Evolutionary conservation across 352 stramenopile genomes (phyloP), one percentile per base, ranked within the genome.

Genomic region (Aphanomyces stellatus): DNA sequence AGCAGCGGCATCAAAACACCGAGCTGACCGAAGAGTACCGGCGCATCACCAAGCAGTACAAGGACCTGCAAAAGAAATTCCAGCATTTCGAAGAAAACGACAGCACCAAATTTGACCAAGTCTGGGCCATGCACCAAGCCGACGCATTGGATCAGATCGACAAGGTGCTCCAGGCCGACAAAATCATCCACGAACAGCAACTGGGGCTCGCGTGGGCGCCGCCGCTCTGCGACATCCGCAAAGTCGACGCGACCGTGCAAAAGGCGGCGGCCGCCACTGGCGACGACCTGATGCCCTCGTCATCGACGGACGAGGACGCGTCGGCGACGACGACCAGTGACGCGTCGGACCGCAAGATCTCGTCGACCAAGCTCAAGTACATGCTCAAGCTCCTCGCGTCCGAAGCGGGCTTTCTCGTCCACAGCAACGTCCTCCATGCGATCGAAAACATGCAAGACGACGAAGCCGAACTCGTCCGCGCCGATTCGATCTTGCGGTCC

Each of bases 21-120:
- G 87, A 97, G 49, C 86, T 98, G 25, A 98, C 90, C 6, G 89
- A 97, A 49, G 93, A 98, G 69, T 98, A 97, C 49, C 80, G 85
- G 2, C 82, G 89, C 19, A 80, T 98, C 62, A 98, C 93, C 7
- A 97, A 96, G 75, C 89, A 98, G 70, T 98, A 98, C 78, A 95
- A 95, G 46, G 93, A 98, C 48, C 71, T 98, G 40, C 94, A 98
- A 69, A 90, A 82, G 62, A 98, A 98, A 71, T 97, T 96, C 51
- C 78, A 85, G 22, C 94, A 98, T 74, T 98, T 98, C 69, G 88
- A 97, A 57, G 59, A 88, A 8, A 85, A 84, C 41, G 94, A 98
- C 73, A 79, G 79, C 53, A 81, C 76, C 51, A 96, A 88, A 37
- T 97, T 87, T 67, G 81, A 95, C 27, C 79, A 96, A 41, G 82